These are phyloP conservation scores for peach (Prunus persica) DNA, from an alignment of 306 rosid species.

Conservation along the genomic window Prunus_persica_NCBIv2 NC_034010.1:27595501-27596000, in stretches of 20 bases:
- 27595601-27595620: constrained; percentile 72
- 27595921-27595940: constrained; percentile 85
- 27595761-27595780: neutral
- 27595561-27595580: constrained; percentile 44
- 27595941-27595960: constrained; percentile 71
- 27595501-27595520: constrained; percentile 56
- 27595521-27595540: constrained; percentile 78
- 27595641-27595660: constrained; percentile 76
- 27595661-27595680: constrained; percentile 1
- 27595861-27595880: neutral
- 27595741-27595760: neutral
- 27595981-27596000: constrained; percentile 61
- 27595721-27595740: neutral
- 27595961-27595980: constrained; percentile 71
- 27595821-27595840: neutral
- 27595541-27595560: constrained; percentile 84
- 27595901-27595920: constrained; percentile 49
- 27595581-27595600: constrained; percentile 65
- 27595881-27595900: neutral
- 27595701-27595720: neutral
- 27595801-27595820: neutral
- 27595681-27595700: neutral
- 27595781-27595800: neutral
- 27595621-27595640: constrained; percentile 56
- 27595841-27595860: neutral